Evolutionary conservation across 2,329 filamentous ascomycete genomes (phyloP), one percentile per base, ranked within the genome.

Genomic region (Ceratocystis huliohia): DNA sequence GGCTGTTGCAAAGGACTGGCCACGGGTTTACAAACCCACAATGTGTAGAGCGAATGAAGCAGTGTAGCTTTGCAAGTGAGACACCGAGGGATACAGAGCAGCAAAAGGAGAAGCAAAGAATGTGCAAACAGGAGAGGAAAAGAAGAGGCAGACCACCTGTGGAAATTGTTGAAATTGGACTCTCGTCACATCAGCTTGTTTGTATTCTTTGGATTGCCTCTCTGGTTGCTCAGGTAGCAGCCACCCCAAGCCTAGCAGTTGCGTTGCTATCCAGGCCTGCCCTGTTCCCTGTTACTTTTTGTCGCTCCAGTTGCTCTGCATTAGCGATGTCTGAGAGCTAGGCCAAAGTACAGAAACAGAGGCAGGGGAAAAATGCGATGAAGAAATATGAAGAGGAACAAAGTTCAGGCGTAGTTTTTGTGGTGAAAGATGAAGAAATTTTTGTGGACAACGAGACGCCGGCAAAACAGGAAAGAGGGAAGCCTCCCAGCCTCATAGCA

Each of bases 171-270:
- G 13, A 59, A 59, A 33, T 33, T 59, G 25, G 56, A 33, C 30
- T 30, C 56, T 59, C 56, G 30, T 59, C 56, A 59, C 56, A 59
- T 10, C 56, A 20, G 8, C 20, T 59, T 59, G 56, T 37, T 59
- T 59, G 56, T 59, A 20, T 59, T 33, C 28, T 59, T n/a, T 33
- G 25, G 56, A n/a, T 28, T 53, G n/a, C 7, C 37, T 53, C 10
- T 53, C 28, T 59, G 56, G 56, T 59, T 59, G 56, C 56, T 59
- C 56, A 59, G 56, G 56, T 59, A 59, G 56, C 56, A 59, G 56
- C 56, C 56, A 59, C 56, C 56, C n/a, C 33, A 53, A 25, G 48
- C 48, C 30, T 59, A 15, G 25, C 37, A 41, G 37, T 41, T 41
- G 37, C 37, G 37, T 41, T 59, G 25, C 22, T 37, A 30, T 37